A percentile compares a stretch with the other conserved stretches of the same genome.
Conservation (phyloP, 2,329 filamentous ascomycete genomes). For the Zymoseptoria pseudotritici region DNA sequence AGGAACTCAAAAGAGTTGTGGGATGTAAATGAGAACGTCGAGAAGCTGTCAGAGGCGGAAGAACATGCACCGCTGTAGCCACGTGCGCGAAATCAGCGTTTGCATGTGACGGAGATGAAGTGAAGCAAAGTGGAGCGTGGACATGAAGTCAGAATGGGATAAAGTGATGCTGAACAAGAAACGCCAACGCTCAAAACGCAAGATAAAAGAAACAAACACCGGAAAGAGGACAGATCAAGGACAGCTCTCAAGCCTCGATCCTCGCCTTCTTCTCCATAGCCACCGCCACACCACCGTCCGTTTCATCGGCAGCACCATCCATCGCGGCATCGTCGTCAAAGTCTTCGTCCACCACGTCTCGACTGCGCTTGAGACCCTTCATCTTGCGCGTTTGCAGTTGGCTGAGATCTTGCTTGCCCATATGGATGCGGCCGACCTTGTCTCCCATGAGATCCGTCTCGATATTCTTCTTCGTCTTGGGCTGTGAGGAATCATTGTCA, state of each 20-base stretch:
- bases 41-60: too few species aligned
- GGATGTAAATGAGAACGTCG: too few species aligned
- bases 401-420: constrained; percentile 80
- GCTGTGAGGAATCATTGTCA: constrained; percentile 29
- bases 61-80: too few species aligned
- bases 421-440: constrained; percentile 88
- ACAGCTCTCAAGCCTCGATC: constrained; percentile 13
- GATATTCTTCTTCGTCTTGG: constrained; percentile 89
- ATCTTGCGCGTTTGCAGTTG: constrained; percentile 95
- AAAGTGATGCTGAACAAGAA: not conserved
- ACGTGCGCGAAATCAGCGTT: too few species aligned
- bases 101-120: too few species aligned
- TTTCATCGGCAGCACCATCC: constrained; percentile 10
- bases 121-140: too few species aligned
- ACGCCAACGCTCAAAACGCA: not conserved
- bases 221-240: not conserved
- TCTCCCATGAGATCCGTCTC: constrained; percentile 86
- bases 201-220: not conserved
- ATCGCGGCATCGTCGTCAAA: constrained; percentile 42
- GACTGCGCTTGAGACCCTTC: constrained; percentile 89
- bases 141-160: too few species aligned
- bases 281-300: constrained; percentile 12
- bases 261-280: constrained; percentile 19
- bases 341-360: constrained; percentile 55
- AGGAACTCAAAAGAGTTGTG: too few species aligned